These are phyloP conservation scores for Entrophospora sp. DNA, from an alignment of 192 early-diverging fungal genomes.

Conservation along the genomic window DNA sequence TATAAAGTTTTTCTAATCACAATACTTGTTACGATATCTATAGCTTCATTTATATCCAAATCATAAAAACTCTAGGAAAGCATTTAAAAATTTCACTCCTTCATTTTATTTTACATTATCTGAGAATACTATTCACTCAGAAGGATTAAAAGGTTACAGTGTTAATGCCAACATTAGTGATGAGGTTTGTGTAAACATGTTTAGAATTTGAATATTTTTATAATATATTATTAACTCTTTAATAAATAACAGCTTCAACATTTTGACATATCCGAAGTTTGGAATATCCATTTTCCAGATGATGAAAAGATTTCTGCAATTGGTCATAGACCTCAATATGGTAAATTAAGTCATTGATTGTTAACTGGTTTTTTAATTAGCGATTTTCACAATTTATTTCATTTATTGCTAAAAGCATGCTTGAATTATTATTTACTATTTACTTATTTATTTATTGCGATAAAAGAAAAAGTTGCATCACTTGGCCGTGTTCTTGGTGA, in stretches of 20 bases:
- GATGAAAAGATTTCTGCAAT: constrained; percentile 39
- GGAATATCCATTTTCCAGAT: constrained; percentile 48
- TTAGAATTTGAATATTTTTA: background rate
- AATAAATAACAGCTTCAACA: background rate
- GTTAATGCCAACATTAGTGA: constrained; percentile 40
- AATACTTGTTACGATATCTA: constrained; percentile 13
- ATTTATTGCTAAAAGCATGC: too few relatives aligned
- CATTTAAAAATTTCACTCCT: constrained; percentile 46
- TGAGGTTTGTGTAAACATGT: background rate
- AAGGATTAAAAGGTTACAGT: constrained; percentile 45
- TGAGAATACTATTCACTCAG: constrained; percentile 38
- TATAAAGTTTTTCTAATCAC: constrained; percentile 4
- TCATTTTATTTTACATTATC: constrained; percentile 62
- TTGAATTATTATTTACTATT: background rate
- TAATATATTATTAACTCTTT: background rate
- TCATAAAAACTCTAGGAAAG: constrained; percentile 37
- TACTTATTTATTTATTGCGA: background rate
- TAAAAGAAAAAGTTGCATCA: constrained; percentile 74
- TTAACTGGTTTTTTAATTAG: too few relatives aligned
- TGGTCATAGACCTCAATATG: constrained; percentile 35
- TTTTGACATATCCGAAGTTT: constrained; percentile 19
- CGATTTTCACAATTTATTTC: too few relatives aligned
- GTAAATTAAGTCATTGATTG: too few relatives aligned
- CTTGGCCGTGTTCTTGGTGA: constrained; percentile 90
- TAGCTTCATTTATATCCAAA: constrained; percentile 57